These are phyloP conservation scores for Colletotrichum eremochloae DNA, from an alignment of 2,329 filamentous ascomycete species.

Conservation along the genomic window DNA sequence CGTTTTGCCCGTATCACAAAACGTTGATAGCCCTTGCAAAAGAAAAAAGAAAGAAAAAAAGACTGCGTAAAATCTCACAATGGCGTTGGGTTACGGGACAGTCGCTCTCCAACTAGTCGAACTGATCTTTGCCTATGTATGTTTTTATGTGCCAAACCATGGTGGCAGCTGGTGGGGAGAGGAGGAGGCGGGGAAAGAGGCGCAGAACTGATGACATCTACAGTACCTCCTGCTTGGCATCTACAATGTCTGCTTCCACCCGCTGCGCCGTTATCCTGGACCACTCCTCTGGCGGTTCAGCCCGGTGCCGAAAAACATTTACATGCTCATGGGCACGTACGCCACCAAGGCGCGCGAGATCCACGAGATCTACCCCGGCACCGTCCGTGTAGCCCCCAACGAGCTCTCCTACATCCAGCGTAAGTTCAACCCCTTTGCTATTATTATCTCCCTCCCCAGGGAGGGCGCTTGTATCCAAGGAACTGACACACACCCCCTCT, in stretches of 20 bases:
- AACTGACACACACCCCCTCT: background rate
- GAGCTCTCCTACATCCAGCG: constrained; percentile 53
- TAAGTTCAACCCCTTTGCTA: background rate
- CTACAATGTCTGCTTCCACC: constrained; percentile 53
- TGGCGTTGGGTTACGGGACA: constrained; percentile 13
- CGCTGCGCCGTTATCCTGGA: constrained; percentile 50
- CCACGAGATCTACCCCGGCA: constrained; percentile 46
- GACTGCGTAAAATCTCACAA: background rate
- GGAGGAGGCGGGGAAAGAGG: too few species aligned
- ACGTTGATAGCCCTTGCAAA: background rate
- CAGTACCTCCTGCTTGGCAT: constrained; percentile 39
- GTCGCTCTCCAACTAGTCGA: background rate
- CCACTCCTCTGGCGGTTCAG: constrained; percentile 43
- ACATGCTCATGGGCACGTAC: constrained; percentile 23
- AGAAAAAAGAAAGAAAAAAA: background rate
- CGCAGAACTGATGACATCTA: background rate
- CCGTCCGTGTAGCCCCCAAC: constrained; percentile 57
- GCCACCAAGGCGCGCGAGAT: constrained; percentile 30
- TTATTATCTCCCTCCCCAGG: background rate
- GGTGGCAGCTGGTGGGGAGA: too few species aligned
- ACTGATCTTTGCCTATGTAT: constrained; percentile 6
- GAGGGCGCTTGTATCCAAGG: background rate
- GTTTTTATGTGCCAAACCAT: background rate
- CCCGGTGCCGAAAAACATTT: constrained; percentile 31
- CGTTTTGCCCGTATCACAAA: background rate